Conservation (phyloP, 768 basidiomycete species). For the Mycena capillaripes region DNA sequence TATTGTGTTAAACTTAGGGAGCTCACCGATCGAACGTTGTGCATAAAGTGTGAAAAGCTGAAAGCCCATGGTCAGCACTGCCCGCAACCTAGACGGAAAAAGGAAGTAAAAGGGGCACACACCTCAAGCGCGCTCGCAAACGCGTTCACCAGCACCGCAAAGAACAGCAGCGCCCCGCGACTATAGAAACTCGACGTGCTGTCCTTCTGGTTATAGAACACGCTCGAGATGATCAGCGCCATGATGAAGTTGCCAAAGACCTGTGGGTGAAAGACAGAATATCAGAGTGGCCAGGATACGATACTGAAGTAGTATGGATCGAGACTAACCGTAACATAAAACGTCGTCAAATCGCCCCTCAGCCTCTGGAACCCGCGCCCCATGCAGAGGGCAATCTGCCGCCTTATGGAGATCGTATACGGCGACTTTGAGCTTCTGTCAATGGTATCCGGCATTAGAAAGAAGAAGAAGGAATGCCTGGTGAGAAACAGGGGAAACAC, state of each 20-base stretch:
- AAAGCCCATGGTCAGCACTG: not conserved
- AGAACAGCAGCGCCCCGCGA: conserved; percentile 60
- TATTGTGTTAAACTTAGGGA: too few species aligned
- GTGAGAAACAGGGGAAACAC: not conserved
- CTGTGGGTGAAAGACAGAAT: not conserved
- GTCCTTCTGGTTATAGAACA: conserved; percentile 56
- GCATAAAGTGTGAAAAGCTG: conserved; percentile 46
- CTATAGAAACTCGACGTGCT: conserved; percentile 57
- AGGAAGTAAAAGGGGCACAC: too few species aligned
- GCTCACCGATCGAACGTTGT: conserved; percentile 47
- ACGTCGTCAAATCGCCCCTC: conserved; percentile 52
- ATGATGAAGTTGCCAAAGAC: conserved; percentile 40
- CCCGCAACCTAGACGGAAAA: not conserved
- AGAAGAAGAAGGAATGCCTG: not conserved
- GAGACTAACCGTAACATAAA: conserved; percentile 31
- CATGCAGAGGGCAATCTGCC: conserved; percentile 61
- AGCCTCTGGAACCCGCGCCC: conserved; percentile 61
- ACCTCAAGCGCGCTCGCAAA: conserved; percentile 52
- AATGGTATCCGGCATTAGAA: not conserved
- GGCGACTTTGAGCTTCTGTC: conserved; percentile 45
- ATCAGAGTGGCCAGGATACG: not conserved
- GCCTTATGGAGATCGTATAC: conserved; percentile 59
- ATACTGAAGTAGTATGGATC: too few species aligned
- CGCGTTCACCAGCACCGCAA: conserved; percentile 53
- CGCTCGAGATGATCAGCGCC: conserved; percentile 42